These are phyloP conservation scores for Trypanosomatidae sp. DNA, from an alignment of 208 protist species.

Conservation along the genomic window DNA sequence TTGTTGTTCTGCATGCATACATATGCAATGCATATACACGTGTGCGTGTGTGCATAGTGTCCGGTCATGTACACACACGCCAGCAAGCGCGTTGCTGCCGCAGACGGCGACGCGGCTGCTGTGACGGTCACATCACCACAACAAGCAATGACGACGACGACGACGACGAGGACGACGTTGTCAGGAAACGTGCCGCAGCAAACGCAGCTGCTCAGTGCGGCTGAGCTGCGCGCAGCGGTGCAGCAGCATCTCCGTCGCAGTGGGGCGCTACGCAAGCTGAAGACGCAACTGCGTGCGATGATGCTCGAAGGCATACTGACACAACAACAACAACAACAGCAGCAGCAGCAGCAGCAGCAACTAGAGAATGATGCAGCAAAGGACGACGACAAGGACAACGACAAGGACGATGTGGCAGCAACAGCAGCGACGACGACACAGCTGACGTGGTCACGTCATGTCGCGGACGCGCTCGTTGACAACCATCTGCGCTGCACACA, in stretches of 20 bases:
- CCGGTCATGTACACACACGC: too few relatives aligned
- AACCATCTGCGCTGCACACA: conserved; percentile 67
- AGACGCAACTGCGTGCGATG: conserved; percentile 73
- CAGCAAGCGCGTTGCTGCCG: too few relatives aligned
- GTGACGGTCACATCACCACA: too few relatives aligned
- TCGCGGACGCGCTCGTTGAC: conserved; percentile 66
- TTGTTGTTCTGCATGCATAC: too few relatives aligned
- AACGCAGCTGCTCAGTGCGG: conserved; percentile 10
- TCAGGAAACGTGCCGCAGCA: too few relatives aligned
- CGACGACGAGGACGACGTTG: too few relatives aligned
- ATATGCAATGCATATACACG: too few relatives aligned
- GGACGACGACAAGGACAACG: background rate
- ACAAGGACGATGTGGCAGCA: background rate
- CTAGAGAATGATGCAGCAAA: conserved; percentile 2
- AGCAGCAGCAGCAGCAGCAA: too few relatives aligned
- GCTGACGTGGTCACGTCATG: conserved; percentile 25
- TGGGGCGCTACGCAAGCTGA: conserved; percentile 58
- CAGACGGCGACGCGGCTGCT: too few relatives aligned
- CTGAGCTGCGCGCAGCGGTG: conserved; percentile 62
- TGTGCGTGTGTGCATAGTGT: too few relatives aligned
- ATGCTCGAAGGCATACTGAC: conserved; percentile 53
- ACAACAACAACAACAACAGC: conserved; percentile 1
- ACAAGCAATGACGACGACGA: too few relatives aligned
- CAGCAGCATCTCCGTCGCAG: conserved; percentile 59
- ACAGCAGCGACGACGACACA: too few relatives aligned